phyloP scores from a whole-genome alignment of 257 asterid genomes.

The Nicotiana tabacum region DNA sequence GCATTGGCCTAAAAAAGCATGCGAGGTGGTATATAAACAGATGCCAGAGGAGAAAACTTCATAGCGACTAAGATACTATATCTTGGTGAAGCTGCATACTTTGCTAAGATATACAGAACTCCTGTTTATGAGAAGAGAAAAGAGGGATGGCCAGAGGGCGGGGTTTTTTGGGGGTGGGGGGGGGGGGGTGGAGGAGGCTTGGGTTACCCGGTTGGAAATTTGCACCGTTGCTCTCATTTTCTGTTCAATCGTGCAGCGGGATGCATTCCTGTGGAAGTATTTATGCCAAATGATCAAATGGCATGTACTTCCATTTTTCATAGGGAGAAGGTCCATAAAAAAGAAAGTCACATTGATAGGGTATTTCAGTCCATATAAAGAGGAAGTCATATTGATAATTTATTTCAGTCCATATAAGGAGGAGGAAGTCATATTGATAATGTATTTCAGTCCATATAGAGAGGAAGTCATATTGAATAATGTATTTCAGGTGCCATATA shows the following conservation, averaged over 20 bases:
- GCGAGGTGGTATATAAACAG: slow-evolving; percentile 85
- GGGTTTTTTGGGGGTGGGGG: not conserved
- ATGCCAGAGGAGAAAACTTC: slow-evolving; percentile 79
- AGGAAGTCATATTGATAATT: slow-evolving; percentile 1
- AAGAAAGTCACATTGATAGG: not conserved
- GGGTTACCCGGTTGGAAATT: not conserved
- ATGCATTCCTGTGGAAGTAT: slow-evolving; percentile 6
- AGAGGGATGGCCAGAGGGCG: not conserved
- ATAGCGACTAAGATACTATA: slow-evolving; percentile 45
- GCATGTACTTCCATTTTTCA: not conserved
- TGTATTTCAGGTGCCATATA: not conserved
- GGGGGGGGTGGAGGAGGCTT: not conserved
- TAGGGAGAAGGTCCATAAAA: not conserved
- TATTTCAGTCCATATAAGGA: not conserved
- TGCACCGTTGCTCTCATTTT: not conserved
- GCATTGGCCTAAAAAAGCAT: slow-evolving; percentile 73
- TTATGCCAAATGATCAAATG: not conserved
- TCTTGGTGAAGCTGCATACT: not conserved
- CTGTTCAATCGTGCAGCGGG: not conserved
- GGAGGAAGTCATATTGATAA: not conserved
- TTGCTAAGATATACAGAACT: not conserved
- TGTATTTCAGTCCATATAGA: not conserved
- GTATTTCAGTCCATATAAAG: not conserved
- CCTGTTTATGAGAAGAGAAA: not conserved
- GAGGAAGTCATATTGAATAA: not conserved